These are phyloP conservation scores for Cercophora sp. DNA, from an alignment of 495 filamentous ascomycete species.

Conservation along the genomic window DNA sequence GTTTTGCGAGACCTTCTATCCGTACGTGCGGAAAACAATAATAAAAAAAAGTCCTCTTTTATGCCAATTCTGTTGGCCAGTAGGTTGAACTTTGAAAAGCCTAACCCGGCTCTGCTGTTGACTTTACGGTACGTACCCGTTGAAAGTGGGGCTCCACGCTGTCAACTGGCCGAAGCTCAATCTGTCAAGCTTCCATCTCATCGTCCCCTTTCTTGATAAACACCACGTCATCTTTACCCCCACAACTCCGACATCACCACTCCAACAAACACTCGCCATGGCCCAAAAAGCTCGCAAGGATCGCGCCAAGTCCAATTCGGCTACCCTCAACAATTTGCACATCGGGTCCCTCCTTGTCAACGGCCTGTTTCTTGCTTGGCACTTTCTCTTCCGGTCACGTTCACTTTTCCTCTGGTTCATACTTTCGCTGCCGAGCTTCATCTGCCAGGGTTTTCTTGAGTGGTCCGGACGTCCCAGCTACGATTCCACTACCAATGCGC, in stretches of 20 bases:
- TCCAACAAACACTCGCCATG: conserved; percentile 31
- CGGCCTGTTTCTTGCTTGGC: conserved; percentile 64
- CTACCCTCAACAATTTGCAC: conserved; percentile 73
- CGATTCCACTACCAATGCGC: conserved; percentile 55
- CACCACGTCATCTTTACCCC: conserved; percentile 4
- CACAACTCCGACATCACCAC: neutral
- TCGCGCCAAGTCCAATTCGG: conserved; percentile 74
- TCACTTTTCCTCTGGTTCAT: conserved; percentile 68
- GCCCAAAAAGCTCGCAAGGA: conserved; percentile 94
- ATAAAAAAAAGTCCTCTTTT: too few relatives aligned
- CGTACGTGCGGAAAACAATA: too few relatives aligned
- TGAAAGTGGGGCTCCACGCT: too few relatives aligned
- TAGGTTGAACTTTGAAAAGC: too few relatives aligned
- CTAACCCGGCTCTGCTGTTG: too few relatives aligned
- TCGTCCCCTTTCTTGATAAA: too few relatives aligned
- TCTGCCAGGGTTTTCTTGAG: conserved; percentile 81
- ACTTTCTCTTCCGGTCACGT: conserved; percentile 62
- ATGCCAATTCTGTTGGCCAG: too few relatives aligned
- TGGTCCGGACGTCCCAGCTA: conserved; percentile 73
- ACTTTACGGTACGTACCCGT: too few relatives aligned
- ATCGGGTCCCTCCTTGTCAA: conserved; percentile 68
- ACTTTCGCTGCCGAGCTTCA: conserved; percentile 66
- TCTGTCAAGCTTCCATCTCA: too few relatives aligned
- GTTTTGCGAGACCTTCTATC: too few relatives aligned
- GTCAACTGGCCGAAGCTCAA: too few relatives aligned